phyloP scores from a whole-genome alignment of 164 flowering plant genomes.

The Platanus orientalis region DNA sequence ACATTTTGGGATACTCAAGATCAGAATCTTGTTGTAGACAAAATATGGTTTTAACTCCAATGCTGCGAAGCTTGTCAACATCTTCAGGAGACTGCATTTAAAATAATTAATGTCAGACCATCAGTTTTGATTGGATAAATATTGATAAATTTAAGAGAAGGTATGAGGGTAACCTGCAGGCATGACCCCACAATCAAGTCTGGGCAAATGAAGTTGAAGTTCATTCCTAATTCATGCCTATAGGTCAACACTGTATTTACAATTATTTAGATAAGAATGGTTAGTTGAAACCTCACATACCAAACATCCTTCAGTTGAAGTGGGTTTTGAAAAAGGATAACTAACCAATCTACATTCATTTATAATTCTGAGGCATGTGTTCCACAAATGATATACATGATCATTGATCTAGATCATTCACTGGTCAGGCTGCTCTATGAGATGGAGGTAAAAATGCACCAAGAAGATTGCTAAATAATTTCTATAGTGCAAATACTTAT shows the following conservation, averaged over 20 bases:
- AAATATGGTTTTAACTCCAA: constrained; percentile 90
- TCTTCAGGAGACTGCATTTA: constrained; percentile 69
- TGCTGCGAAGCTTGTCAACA: constrained; percentile 83
- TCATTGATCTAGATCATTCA: too few species aligned
- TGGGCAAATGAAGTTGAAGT: constrained; percentile 83
- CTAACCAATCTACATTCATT: background rate
- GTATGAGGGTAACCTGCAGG: constrained; percentile 61
- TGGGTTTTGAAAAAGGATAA: background rate
- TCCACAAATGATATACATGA: background rate
- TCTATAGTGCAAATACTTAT: too few species aligned
- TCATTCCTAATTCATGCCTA: constrained; percentile 96
- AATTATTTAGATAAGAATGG: constrained; percentile 3
- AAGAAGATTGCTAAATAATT: too few species aligned
- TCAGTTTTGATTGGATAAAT: background rate
- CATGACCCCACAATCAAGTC: constrained; percentile 98
- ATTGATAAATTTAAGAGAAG: background rate
- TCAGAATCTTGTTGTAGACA: constrained; percentile 94
- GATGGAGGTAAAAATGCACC: too few species aligned
- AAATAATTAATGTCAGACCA: background rate
- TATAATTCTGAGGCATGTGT: background rate
- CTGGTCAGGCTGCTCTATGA: too few species aligned
- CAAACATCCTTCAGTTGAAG: background rate
- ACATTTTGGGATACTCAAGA: constrained; percentile 76
- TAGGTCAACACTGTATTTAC: constrained; percentile 74
- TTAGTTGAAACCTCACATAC: constrained; percentile 4